phyloP scores from a whole-genome alignment of 352 stramenopile species.

The Globisporangium ultimum region DNA sequence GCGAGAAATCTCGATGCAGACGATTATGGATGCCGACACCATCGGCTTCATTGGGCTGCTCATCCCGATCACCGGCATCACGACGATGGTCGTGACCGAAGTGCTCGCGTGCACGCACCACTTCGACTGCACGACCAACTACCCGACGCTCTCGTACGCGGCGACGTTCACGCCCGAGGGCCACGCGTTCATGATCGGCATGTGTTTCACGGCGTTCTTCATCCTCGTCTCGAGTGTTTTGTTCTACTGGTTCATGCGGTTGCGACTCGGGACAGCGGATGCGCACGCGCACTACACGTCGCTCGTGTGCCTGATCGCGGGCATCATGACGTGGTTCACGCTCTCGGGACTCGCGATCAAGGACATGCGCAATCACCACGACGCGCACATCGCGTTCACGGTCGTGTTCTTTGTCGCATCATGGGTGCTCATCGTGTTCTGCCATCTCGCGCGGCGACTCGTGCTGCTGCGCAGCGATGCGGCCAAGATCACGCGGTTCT shows the following conservation, averaged over 20 bases:
- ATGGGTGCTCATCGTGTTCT: slow-evolving; percentile 61
- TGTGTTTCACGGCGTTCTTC: slow-evolving; percentile 75
- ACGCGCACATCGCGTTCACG: slow-evolving; percentile 69
- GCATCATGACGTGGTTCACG: slow-evolving; percentile 33
- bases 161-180: slow-evolving; percentile 72
- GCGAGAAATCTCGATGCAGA: slow-evolving; percentile 13
- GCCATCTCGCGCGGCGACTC: slow-evolving; percentile 41
- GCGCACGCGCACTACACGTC: slow-evolving; percentile 3
- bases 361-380: slow-evolving; percentile 74
- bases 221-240: slow-evolving; percentile 54
- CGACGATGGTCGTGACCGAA: slow-evolving; percentile 74
- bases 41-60: slow-evolving; percentile 66
- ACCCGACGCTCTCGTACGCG: slow-evolving; percentile 83
- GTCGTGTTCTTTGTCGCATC: slow-evolving; percentile 73
- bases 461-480: slow-evolving; percentile 23
- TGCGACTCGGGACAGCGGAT: slow-evolving; percentile 25
- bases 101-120: slow-evolving; percentile 62
- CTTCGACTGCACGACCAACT: slow-evolving; percentile 70
- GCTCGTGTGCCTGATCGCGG: slow-evolving; percentile 24
- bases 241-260: slow-evolving; percentile 69
- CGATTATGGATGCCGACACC: slow-evolving; percentile 38
- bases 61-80: slow-evolving; percentile 64
- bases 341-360: slow-evolving; percentile 67
- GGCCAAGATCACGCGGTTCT: slow-evolving; percentile 19
- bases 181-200: slow-evolving; percentile 68